phyloP scores from a whole-genome alignment of 805 yeast genomes.

The Saturnispora dispora region DNA sequence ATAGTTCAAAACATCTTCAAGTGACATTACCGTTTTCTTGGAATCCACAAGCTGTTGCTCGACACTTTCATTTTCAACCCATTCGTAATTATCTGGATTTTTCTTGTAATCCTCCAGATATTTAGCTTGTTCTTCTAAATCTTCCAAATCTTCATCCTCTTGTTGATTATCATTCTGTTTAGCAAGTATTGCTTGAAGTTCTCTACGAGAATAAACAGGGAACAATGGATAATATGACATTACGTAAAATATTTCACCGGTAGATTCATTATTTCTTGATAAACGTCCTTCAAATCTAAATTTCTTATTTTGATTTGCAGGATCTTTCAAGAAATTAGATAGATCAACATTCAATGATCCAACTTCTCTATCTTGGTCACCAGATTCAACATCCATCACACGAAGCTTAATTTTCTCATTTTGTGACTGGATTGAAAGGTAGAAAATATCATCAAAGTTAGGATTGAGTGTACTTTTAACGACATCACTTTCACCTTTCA shows the following conservation, averaged over 20 bases:
- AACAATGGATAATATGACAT: slow-evolving; percentile 57
- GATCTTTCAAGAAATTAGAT: slow-evolving; percentile 7
- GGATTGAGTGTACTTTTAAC: slow-evolving; percentile 50
- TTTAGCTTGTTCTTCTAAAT: slow-evolving; percentile 37
- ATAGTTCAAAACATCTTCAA: slow-evolving; percentile 44
- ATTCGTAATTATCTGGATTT: slow-evolving; percentile 55
- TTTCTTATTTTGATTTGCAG: slow-evolving; percentile 11
- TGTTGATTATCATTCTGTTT: slow-evolving; percentile 29
- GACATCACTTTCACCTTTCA: slow-evolving; percentile 45
- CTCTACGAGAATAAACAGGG: slow-evolving; percentile 53
- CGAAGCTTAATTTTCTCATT: slow-evolving; percentile 51
- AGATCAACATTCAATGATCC: slow-evolving; percentile 43
- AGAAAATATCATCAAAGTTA: slow-evolving; percentile 47
- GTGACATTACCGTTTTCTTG: slow-evolving; percentile 36
- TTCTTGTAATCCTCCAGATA: slow-evolving; percentile 44
- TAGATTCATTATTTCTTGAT: slow-evolving; percentile 14
- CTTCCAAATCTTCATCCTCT: slow-evolving; percentile 32
- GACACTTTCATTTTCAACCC: slow-evolving; percentile 40
- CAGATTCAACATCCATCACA: slow-evolving; percentile 59
- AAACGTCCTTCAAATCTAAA: slow-evolving; percentile 8
- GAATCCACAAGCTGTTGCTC: slow-evolving; percentile 26
- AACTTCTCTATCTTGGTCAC: slow-evolving; percentile 48
- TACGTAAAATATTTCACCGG: slow-evolving; percentile 45
- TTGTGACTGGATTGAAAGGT: slow-evolving; percentile 51
- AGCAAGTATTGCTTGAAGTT: slow-evolving; percentile 39